These are phyloP conservation scores for Scleromitrula shiraiana DNA, from an alignment of 2,329 filamentous ascomycete species.

Conservation along the genomic window DNA sequence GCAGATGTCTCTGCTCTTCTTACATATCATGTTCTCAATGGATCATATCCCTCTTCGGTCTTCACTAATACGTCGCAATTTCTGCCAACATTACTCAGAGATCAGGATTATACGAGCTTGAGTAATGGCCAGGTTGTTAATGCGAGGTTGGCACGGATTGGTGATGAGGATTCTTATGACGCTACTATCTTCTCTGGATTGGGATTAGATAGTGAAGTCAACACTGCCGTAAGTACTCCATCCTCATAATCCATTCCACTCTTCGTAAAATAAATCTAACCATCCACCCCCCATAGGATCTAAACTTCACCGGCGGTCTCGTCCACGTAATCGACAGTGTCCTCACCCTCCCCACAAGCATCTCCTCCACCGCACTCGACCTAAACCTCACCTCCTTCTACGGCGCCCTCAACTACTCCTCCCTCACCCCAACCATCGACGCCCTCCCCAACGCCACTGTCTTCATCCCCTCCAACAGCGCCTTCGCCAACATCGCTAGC, in stretches of 20 bases:
- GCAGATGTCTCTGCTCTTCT: slow-evolving; percentile 13
- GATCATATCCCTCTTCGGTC: slow-evolving; percentile 13
- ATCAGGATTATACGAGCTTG: slow-evolving; percentile 17
- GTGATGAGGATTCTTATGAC: neutral
- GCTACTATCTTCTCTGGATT: neutral
- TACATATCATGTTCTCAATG: slow-evolving; percentile 18
- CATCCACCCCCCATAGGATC: slow-evolving; percentile 32
- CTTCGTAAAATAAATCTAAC: neutral
- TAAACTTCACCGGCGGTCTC: slow-evolving; percentile 46
- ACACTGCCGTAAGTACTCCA: slow-evolving; percentile 11
- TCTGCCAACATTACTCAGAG: slow-evolving; percentile 11
- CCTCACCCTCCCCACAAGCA: slow-evolving; percentile 35
- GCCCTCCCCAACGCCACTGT: slow-evolving; percentile 17
- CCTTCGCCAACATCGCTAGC: slow-evolving; percentile 12
- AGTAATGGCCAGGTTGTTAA: slow-evolving; percentile 19
- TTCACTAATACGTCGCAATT: slow-evolving; percentile 16
- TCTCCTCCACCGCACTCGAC: slow-evolving; percentile 14
- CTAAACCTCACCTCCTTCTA: slow-evolving; percentile 13
- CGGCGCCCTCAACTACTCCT: slow-evolving; percentile 2
- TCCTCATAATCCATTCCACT: neutral
- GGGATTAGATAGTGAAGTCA: slow-evolving; percentile 13
- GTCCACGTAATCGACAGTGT: slow-evolving; percentile 46
- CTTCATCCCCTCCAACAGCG: slow-evolving; percentile 20
- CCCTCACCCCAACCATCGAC: slow-evolving; percentile 12
- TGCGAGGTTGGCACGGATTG: slow-evolving; percentile 9